phyloP scores from a whole-genome alignment of 805 yeast genomes.

The Wickerhamiella sergipiensis region DNA sequence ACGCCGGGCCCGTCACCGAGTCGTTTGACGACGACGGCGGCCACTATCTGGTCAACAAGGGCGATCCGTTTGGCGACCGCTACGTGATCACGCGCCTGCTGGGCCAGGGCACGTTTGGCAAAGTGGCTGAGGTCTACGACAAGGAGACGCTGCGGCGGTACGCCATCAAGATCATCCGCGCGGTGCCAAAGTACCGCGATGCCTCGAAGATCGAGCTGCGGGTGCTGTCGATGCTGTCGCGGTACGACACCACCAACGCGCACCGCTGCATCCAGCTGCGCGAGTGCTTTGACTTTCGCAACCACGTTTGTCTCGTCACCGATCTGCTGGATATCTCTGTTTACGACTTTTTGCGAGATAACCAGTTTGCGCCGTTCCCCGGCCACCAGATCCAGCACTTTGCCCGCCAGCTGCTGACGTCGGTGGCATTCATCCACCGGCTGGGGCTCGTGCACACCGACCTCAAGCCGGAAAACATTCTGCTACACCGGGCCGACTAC shows the following conservation, averaged over 20 bases:
- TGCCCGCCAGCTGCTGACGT: conserved; percentile 68
- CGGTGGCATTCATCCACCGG: conserved; percentile 82
- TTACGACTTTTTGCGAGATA: conserved; percentile 78
- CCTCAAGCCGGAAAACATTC: conserved; percentile 87
- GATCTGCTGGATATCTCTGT: conserved; percentile 73
- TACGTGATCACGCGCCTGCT: conserved; percentile 53
- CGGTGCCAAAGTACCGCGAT: conserved; percentile 87
- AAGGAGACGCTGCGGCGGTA: conserved; percentile 42
- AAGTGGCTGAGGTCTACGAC: conserved; percentile 76
- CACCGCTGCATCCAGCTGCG: conserved; percentile 74
- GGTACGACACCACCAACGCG: conserved; percentile 50
- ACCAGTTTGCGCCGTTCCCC: conserved; percentile 80
- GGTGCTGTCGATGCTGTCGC: conserved; percentile 58
- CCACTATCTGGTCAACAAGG: conserved; percentile 24
- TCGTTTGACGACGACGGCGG: conserved; percentile 19
- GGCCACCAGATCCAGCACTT: conserved; percentile 85
- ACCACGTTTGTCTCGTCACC: conserved; percentile 89
- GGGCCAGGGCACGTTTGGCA: conserved; percentile 91
- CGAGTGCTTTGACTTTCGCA: conserved; percentile 83
- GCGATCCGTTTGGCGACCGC: conserved; percentile 40
- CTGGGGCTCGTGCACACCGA: conserved; percentile 88
- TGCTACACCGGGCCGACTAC: conserved; percentile 29
- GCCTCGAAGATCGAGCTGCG: conserved; percentile 89
- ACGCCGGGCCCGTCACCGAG: conserved; percentile 8
- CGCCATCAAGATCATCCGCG: conserved; percentile 85